A percentile compares a stretch with the other conserved stretches of the same genome.
Conservation (phyloP, 2,329 filamentous ascomycete species). For the Cytospora piceae region DNA sequence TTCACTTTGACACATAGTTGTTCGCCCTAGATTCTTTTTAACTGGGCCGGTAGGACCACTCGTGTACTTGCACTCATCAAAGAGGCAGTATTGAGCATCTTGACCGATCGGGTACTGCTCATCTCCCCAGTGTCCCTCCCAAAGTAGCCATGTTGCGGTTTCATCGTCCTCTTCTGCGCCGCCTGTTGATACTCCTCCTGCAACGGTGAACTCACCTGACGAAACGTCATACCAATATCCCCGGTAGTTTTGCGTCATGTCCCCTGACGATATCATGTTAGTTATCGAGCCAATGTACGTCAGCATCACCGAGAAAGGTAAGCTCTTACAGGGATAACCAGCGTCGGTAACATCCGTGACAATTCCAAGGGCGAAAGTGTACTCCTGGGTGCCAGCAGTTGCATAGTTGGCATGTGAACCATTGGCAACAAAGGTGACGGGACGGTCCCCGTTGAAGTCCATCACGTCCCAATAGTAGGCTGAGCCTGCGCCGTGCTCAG, state of each 20-base stretch:
- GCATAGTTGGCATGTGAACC: slow-evolving; percentile 36
- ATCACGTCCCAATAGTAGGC: slow-evolving; percentile 34
- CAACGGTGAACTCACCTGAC: slow-evolving; percentile 26
- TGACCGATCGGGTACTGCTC: slow-evolving; percentile 31
- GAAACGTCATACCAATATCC: slow-evolving; percentile 33
- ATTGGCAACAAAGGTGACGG: slow-evolving; percentile 31
- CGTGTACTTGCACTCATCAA: slow-evolving; percentile 34
- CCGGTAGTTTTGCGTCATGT: slow-evolving; percentile 35
- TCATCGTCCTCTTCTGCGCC: slow-evolving; percentile 27
- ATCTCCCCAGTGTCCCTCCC: slow-evolving; percentile 35
- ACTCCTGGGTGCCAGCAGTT: slow-evolving; percentile 32
- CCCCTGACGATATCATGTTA: slow-evolving; percentile 2
- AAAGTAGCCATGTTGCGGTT: slow-evolving; percentile 32
- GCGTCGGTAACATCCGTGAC: slow-evolving; percentile 33
- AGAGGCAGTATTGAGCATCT: slow-evolving; percentile 33
- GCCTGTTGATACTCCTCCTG: slow-evolving; percentile 22
- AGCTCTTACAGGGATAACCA: slow-evolving; percentile 25
- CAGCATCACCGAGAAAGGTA: slow-evolving; percentile 13
- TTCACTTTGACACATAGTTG: slow-evolving; percentile 32
- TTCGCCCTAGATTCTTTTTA: slow-evolving; percentile 34
- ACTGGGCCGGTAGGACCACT: slow-evolving; percentile 34
- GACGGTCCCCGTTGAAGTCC: slow-evolving; percentile 26
- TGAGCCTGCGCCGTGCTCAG: slow-evolving; percentile 34
- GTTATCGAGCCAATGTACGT: neutral
- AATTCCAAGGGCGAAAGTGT: slow-evolving; percentile 32